These are phyloP conservation scores for Entomophthora muscae DNA, from an alignment of 371 early-diverging fungal genomes.

Conservation along the genomic window DNA sequence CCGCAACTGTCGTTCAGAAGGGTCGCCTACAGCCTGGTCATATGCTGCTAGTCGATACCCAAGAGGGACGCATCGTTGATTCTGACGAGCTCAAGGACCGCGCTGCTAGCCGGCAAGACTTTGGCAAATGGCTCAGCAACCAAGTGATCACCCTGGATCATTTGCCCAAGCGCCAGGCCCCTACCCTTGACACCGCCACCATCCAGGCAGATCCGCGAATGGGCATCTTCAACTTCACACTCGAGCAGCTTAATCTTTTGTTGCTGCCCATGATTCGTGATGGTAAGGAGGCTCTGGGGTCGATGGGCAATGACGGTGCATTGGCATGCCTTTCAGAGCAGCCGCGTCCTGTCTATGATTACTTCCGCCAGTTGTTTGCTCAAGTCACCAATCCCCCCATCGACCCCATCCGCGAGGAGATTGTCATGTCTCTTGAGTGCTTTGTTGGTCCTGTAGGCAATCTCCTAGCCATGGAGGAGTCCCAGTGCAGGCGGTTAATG, in stretches of 20 bases:
- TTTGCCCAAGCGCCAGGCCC: slow-evolving; percentile 11
- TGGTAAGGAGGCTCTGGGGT: slow-evolving; percentile 92
- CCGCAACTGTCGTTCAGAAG: slow-evolving; percentile 61
- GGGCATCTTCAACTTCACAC: slow-evolving; percentile 74
- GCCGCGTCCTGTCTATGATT: slow-evolving; percentile 83
- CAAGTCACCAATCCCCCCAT: slow-evolving; percentile 96
- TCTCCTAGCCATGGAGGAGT: slow-evolving; percentile 58
- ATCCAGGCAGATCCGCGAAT: slow-evolving; percentile 63
- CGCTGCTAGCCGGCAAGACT: slow-evolving; percentile 48
- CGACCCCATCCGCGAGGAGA: slow-evolving; percentile 93
- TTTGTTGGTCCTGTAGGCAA: slow-evolving; percentile 91
- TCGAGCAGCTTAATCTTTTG: slow-evolving; percentile 81
- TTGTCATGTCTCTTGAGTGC: slow-evolving; percentile 91
- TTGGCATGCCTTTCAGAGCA: slow-evolving; percentile 80
- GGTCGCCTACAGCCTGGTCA: slow-evolving; percentile 91
- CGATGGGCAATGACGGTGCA: slow-evolving; percentile 93
- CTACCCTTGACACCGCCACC: slow-evolving; percentile 20
- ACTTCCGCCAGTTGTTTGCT: slow-evolving; percentile 91
- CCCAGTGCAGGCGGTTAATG: slow-evolving; percentile 56
- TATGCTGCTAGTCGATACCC: slow-evolving; percentile 93
- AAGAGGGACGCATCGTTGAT: slow-evolving; percentile 75
- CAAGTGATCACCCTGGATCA: slow-evolving; percentile 52
- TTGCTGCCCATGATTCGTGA: slow-evolving; percentile 68
- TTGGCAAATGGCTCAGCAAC: slow-evolving; percentile 63
- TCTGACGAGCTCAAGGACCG: slow-evolving; percentile 70